Base-by-base conservation (phyloP, 2,329 filamentous ascomycete species). In the Lizonia empirigonia region DNA sequence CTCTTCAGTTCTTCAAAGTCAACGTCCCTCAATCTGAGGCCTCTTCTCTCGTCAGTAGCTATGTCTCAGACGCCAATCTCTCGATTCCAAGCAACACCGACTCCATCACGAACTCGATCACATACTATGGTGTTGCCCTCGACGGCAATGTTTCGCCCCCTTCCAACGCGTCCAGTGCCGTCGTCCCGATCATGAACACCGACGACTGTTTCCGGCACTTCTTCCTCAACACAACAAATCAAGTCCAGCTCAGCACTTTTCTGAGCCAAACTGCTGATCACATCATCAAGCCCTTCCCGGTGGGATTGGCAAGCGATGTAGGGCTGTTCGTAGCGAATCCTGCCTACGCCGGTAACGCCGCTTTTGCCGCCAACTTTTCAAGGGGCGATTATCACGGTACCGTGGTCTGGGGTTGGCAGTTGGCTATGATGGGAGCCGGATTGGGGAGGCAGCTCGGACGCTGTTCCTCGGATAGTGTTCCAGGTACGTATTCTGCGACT, bases 171-270 rank as follows among this genome's bases (percentile, higher is more conserved):
- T 72, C 18, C 18, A 74, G 80, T 22, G 63, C 76, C 1, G 66
- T 80, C 13, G 81, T 87, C 1, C 72, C 75, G 22, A 77, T 87
- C 15, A 83, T 86, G 76, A 84, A 88, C 64, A 85, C 82, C 0
- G 85, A 88, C 55, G 82, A 84, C 52, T 84, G 80, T 42, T 88
- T 86, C 73, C 81, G 83, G 1, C 80, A 82, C 48, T 86, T 86
- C 66, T 71, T 87, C 1, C 75, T 87, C 27, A 85, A 86, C 60
- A 78, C 80, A 0, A 85, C 83, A 1, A 77, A 85, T 37, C 75
- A 85, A 38, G 58, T 69, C 0, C 83, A 87, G 56, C 75, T 86
- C 1, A 84, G 80, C 0, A 55, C 72, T 0, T 85, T 85, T 60
- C 62, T 87, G 9, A 81, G 81, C 35, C 77, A 83, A 29, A 81